Evolutionary conservation across 2,329 filamentous ascomycete genomes (phyloP), one percentile per base, ranked within the genome.

Genomic region (Colletotrichum tropicicola): DNA sequence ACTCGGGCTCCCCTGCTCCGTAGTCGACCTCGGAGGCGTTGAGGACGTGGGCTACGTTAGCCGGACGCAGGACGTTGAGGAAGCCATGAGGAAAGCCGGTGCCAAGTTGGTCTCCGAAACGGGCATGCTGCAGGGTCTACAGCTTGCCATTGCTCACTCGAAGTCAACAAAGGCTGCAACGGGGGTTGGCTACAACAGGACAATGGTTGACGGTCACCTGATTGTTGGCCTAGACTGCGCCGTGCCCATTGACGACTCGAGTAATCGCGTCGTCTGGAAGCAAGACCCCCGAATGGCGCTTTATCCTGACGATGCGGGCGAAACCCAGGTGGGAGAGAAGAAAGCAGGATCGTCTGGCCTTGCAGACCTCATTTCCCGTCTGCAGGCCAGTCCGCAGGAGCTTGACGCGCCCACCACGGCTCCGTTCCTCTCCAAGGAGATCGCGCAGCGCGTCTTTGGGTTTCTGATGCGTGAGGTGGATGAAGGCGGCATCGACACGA

Each of bases 21-120:
- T 71, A 8, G 73, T 84, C 1, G 71, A 84, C 60, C 72, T 85
- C 13, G 77, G 79, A 2, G 66, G 69, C 3, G 70, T 83, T 1
- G 72, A 73, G 2, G 80, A 75, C 2, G 70, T 78, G 2, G 81
- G 82, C 2, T 78, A 62, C 6, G 43, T 65, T 3, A 70, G 74
- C 52, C 76, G 79, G 30, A 74, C 77, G 41, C 73, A 72, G 0
- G 74, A 77, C 3, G 73, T 81, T 1, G 17, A 45, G 7, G 39
- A 62, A 7, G n/a, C 27, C 4, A 55, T 65, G 47, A 30, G 15
- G 5, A 61, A 39, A 6, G 28, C 62, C 0, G 49, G 60, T 3
- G 43, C 43, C 5, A 49, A 35, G 4, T 23, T 51, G 23, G 44
- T 59, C 7, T 53, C 53, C 2, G 54, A 64, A 12, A 25, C 28